phyloP scores from a whole-genome alignment of 768 basidiomycete genomes.

The Termitomyces sp. region DNA sequence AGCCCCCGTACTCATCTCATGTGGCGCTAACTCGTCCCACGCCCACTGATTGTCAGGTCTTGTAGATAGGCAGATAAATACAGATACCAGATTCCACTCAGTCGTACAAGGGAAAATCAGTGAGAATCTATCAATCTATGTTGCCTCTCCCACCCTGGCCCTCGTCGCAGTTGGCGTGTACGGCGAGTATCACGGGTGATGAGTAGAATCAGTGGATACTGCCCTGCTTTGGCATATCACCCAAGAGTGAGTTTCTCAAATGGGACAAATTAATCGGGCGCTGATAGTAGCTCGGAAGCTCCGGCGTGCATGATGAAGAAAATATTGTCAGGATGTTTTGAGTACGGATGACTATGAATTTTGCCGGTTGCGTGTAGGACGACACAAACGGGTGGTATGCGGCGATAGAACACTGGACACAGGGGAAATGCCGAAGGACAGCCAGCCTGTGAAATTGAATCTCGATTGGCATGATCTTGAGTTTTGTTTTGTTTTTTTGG shows the following conservation, averaged over 20 bases:
- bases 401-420: too few relatives aligned
- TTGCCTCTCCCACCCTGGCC: constrained; percentile 40
- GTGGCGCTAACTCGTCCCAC: constrained; percentile 21
- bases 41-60: not conserved
- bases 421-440: too few relatives aligned
- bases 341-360: too few relatives aligned
- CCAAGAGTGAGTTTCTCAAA: not conserved
- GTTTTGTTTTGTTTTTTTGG: too few relatives aligned
- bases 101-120: constrained; percentile 53
- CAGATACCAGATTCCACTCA: constrained; percentile 64
- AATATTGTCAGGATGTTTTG: too few relatives aligned
- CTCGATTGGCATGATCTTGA: too few relatives aligned
- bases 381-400: too few relatives aligned
- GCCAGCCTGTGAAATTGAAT: too few relatives aligned
- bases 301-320: too few relatives aligned
- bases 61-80: too few relatives aligned
- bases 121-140: constrained; percentile 55
- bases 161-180: constrained; percentile 38
- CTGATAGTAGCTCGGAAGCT: not conserved
- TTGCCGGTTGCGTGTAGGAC: too few relatives aligned
- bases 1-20: constrained; percentile 52
- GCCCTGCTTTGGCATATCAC: constrained; percentile 24
- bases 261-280: too few relatives aligned
- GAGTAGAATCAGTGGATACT: constrained; percentile 60
- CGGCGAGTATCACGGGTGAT: constrained; percentile 53